These are phyloP conservation scores for Pugionium cornutum DNA, from an alignment of 345 rosid species.

Conservation along the genomic window DNA sequence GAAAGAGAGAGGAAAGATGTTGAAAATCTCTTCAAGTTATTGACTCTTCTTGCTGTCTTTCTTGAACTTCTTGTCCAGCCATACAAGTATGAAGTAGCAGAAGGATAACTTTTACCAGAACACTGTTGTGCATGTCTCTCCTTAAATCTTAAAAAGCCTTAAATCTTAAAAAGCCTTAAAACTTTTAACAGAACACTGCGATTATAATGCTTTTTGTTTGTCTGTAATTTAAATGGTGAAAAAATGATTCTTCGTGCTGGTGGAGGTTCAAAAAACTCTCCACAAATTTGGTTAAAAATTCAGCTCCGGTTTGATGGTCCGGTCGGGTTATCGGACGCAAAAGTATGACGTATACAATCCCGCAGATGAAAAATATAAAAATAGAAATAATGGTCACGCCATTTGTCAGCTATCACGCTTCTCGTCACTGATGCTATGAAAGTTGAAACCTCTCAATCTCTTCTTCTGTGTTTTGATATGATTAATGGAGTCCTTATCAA, in stretches of 20 bases:
- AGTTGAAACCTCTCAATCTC: conserved; percentile 7
- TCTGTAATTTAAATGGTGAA: too few species aligned
- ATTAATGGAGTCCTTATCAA: conserved; percentile 32
- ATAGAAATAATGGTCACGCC: conserved; percentile 15
- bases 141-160: too few species aligned
- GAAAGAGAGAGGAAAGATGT: background rate
- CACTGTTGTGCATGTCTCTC: too few species aligned
- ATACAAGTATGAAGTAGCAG: too few species aligned
- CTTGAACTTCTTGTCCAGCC: too few species aligned
- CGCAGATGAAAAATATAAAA: background rate
- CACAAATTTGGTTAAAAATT: too few species aligned
- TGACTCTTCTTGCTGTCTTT: conserved; percentile 18
- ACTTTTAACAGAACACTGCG: too few species aligned
- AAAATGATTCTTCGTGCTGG: too few species aligned
- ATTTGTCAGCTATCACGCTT: conserved; percentile 32
- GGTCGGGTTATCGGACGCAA: background rate
- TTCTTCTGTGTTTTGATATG: conserved; percentile 1
- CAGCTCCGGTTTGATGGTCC: conserved; percentile 13
- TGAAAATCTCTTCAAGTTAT: conserved; percentile 9
- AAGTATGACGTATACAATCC: conserved; percentile 1
- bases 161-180: too few species aligned
- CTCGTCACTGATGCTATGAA: conserved; percentile 22
- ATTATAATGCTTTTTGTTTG: too few species aligned
- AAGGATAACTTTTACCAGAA: too few species aligned
- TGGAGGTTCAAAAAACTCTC: too few species aligned